Evolutionary conservation across 306 rosid genomes (phyloP), one percentile per base, ranked within the genome.

Genomic region (Malus sieversii): DNA sequence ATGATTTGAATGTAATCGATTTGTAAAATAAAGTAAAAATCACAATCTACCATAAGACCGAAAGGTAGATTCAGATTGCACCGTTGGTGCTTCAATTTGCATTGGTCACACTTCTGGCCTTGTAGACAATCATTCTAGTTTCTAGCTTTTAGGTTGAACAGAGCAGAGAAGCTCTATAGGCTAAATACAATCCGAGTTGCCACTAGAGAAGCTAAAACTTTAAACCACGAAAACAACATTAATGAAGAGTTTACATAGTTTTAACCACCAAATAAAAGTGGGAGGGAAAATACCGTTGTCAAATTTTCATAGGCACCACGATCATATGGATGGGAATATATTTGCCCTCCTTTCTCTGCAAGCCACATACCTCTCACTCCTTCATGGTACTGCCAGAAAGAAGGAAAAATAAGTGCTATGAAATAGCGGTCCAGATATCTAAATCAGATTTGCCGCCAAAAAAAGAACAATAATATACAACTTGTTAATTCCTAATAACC

Each of bases 291-390:
- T 90, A 94, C 97, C 78, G 86, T 81, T 30, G 91, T 80, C 78
- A 95, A 84, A 86, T 95, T 95, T 86, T 95, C 92, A 45, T 85
- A 92, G 61, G 96, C 93, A 82, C 97, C 97, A 67, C 92, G 88
- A 88, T 92, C 97, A 67, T 95, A 92, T 18, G 97, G 99, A 90
- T 95, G 96, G 46, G 92, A 84, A 83, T 95, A 95, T 70, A 90
- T 68, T 81, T 81, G 75, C 73, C 99, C 99, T 75, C 93, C 97
- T 86, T 95, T 92, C 90, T 92, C 96, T 16, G 91, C 96, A 82
- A 95, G 97, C 97, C 96, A 90, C 88, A 95, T 85, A 63, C 97
- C 97, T 81, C 97, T 92, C 68, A 95, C 97, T 64, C 99, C 99
- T 86, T 95, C 99, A 70, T 90, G 84, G 82, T 92, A 89, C 99